Base-by-base conservation (phyloP, 208 protist genomes). In the Angomonas deanei region DNA sequence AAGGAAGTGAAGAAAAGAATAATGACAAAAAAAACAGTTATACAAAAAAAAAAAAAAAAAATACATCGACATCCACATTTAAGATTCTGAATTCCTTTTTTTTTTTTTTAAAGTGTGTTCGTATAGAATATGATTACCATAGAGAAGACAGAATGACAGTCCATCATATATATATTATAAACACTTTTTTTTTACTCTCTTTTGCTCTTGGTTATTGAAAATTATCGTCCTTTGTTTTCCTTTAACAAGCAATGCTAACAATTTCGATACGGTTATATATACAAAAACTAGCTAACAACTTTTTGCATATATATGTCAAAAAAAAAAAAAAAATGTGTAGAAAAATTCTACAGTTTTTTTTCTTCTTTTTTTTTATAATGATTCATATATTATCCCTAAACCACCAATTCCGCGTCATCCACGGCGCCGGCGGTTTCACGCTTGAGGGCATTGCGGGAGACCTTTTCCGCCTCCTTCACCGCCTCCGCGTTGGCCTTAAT, bases 391-490 rank as follows among this genome's bases (percentile, higher is more conserved):
- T 61, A 3, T 4, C 4, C 21, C 46, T 61, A 92, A 3, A 92
- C 86, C 0, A 92, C 80, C 68, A 92, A 76, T 53, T 92, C 86
- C 6, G 77, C 68, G 64, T 92, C 86, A 27, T 73, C 75, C 3
- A 90, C 73, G 10, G 60, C 70, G n/a, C 56, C 72, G 10, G 85
- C 36, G 11, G 36, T 42, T 15, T 42, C 36, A 8, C 36, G 36
- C 36, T 42, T 42, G 8, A 42, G 15, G 8, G 15, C 8, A 15
- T 19, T 56, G 36, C 15, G 34, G 26, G 26, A 33, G 0, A 21
- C 32, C 3, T 17, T 61, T 15, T 47, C 24, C 56, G 31, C 42
- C 34, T 48, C 32, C 24, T 69, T 62, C 58, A 72, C 65, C 13
- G 68, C 75, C 39, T 65, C 79, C 28, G 50, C 61, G 23, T 65